Evolutionary conservation across 257 asterid species (phyloP), one percentile per base, ranked within the genome.

Genomic region (Eustoma russellianum): DNA sequence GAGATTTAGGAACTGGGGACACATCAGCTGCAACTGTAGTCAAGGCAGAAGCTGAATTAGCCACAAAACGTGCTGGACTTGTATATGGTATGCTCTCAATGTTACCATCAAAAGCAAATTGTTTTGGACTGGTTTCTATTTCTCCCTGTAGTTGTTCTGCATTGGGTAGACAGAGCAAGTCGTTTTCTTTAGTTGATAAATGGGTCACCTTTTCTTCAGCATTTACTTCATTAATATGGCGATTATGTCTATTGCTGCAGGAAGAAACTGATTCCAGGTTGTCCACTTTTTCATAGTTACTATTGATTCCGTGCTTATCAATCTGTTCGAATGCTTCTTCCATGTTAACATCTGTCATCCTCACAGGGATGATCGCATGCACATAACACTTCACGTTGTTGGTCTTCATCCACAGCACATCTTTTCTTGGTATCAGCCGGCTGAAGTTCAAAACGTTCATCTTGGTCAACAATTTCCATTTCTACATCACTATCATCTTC

Each of bases 401-500:
- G 48, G 61, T 45, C 57, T 8, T 41, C 58, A 48, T 46, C 62
- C 68, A 50, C 0, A 6, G 41, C 13, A n/a, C 49, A 18, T 24
- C 49, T 50, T 11, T 60, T 55, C 34, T 61, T 41, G 9, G 44
- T 34, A 14, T 43, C 52, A 28, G 55, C 68, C 28, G 59, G 45
- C 10, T 33, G 66, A 46, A 64, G 56, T 41, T 33, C 64, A 55
- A 51, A 17, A 14, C 44, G 34, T 40, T 68, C 75, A 28, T 69
- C 70, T 59, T 75, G 74, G 19, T 80, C 81, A 57, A 87, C 93
- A 57, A 87, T 88, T 69, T 92, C 97, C 99, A 92, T 92, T 77
- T 88, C 95, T 67, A 71, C 95, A 79, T 92, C 99, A 53, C 94
- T 81, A 38, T 88, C 99, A 68, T 81, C 80, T 33, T 81, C 95